Percentiles rank a stretch among this genome's conserved stretches.
Evolutionary conservation across 768 basidiomycete genomes (phyloP).

Genomic region (Pleurotus salmoneostramineus): DNA sequence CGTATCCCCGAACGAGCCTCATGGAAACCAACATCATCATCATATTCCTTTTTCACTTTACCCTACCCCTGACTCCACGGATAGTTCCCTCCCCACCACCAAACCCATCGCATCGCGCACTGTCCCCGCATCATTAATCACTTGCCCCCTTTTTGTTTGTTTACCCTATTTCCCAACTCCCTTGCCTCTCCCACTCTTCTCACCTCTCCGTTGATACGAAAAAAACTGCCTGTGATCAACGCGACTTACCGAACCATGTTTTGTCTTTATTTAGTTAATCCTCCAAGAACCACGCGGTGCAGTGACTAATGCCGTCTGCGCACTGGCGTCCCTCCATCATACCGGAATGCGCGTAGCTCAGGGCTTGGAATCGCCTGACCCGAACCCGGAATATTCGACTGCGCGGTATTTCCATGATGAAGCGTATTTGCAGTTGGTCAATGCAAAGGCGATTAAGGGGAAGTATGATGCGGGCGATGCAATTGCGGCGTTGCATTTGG

Average conservation of each 20-base stretch:
- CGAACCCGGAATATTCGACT: constrained; percentile 51
- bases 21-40: too few species aligned
- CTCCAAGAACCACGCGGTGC: constrained; percentile 66
- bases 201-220: not conserved
- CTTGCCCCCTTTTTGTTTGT: too few species aligned
- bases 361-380: constrained; percentile 53
- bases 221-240: not conserved
- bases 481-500: constrained; percentile 73
- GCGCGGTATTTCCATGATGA: constrained; percentile 66
- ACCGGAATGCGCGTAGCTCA: constrained; percentile 57
- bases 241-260: constrained; percentile 5
- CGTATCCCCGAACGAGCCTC: too few species aligned
- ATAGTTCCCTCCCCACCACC: too few species aligned
- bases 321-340: constrained; percentile 70
- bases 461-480: constrained; percentile 66
- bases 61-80: too few species aligned
- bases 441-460: constrained; percentile 49
- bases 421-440: constrained; percentile 58
- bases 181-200: not conserved
- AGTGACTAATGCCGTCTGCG: constrained; percentile 69
- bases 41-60: too few species aligned
- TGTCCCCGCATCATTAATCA: too few species aligned
- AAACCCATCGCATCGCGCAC: too few species aligned
- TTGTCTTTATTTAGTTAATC: constrained; percentile 37
- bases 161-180: not conserved